Evolutionary conservation across 768 basidiomycete genomes (phyloP).

Genomic region (Tylopilus plumbeoviolaceoides): DNA sequence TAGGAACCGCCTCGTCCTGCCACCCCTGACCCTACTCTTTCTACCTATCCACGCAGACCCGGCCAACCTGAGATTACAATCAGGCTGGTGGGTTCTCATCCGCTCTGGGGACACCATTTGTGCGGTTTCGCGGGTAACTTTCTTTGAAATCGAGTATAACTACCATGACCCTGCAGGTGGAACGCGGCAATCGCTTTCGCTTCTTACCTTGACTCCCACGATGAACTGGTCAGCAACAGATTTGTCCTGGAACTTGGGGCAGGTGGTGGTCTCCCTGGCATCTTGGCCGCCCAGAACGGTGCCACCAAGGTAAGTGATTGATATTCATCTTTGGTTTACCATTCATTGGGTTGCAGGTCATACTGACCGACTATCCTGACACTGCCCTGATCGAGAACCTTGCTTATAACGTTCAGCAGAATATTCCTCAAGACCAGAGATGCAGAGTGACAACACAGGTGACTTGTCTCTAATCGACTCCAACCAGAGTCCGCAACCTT

Average conservation of each 20-base stretch:
- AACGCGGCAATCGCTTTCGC: conserved; percentile 75
- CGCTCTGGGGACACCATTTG: conserved; percentile 81
- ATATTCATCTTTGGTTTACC: neutral
- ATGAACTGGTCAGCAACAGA: conserved; percentile 40
- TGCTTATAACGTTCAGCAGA: conserved; percentile 57
- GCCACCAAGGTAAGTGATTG: conserved; percentile 51
- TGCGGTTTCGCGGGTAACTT: conserved; percentile 27
- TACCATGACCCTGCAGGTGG: conserved; percentile 50
- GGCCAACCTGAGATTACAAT: conserved; percentile 43
- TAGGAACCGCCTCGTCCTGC: conserved; percentile 65
- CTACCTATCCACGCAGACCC: conserved; percentile 42
- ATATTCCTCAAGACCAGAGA: conserved; percentile 35
- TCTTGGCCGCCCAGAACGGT: conserved; percentile 68
- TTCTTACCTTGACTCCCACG: conserved; percentile 58
- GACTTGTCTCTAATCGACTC: conserved; percentile 26
- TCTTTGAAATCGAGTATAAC: neutral
- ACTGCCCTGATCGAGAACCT: conserved; percentile 71
- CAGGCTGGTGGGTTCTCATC: conserved; percentile 72
- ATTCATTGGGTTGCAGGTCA: conserved; percentile 44
- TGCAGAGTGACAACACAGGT: conserved; percentile 32
- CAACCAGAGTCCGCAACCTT: conserved; percentile 14
- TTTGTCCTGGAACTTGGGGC: conserved; percentile 88
- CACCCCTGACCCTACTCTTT: conserved; percentile 56
- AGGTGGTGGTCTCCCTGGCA: conserved; percentile 83
- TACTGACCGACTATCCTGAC: conserved; percentile 95